Base-by-base conservation (phyloP, 2,329 filamentous ascomycete species). In the Pseudogymnoascus sp. region DNA sequence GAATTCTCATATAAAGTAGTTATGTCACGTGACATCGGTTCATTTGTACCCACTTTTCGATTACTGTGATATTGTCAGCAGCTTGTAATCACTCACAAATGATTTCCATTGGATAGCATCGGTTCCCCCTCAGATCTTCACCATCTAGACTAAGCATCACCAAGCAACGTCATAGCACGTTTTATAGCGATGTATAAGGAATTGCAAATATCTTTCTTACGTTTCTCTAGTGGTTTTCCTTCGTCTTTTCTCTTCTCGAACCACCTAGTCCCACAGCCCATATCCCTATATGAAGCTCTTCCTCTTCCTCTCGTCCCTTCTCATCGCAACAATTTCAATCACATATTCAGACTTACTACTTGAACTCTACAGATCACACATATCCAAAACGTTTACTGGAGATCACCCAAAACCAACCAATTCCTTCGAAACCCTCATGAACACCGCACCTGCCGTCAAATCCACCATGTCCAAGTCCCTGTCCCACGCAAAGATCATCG, bases 401-500 rank as follows among this genome's bases (percentile, higher is more conserved):
- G n/a, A 26, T 8, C 18, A 26, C 36, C 18, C 62, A 40, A 12
- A 45, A 61, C 29, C 54, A 18, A 60, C 26, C 47, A 40, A 45
- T 21, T 40, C 63, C 12, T 14, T 51, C 34, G 61, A 64, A 36
- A 37, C 21, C 14, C 34, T 42, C 54, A 73, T 73, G 71, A 72
- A 63, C 62, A 63, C 64, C 12, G 51, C 65, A 67, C 77, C 73
- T 69, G 63, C 67, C 21, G 62, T 73, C 68, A 76, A 74, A 68
- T 68, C 67, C 64, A 77, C 77, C 70, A 88, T 88, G 84, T 81
- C 85, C 63, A 86, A 84, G 74, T 77, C 82, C 40, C 83, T 89
- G 66, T 76, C 80, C 39, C 83, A 88, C 75, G 86, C 86, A 69
- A 90, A 89, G 71, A 88, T 96, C 77, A 84, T 83, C 39, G 87